A percentile compares a stretch with the other conserved stretches of the same genome.
phyloP scores from a whole-genome alignment of 148 eudicot genomes.

The Cornus kousa region DNA sequence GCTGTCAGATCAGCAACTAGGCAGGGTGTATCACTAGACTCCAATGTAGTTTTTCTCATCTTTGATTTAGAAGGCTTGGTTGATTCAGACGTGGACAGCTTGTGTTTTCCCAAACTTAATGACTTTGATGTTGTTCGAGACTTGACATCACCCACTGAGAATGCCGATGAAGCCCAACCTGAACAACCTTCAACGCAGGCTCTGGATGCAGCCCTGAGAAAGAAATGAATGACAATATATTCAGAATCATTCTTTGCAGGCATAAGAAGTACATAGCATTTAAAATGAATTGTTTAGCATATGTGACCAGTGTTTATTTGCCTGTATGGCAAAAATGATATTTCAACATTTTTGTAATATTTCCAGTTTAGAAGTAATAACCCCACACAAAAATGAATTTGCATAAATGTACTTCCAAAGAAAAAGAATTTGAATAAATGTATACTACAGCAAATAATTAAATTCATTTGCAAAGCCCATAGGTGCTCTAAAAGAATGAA shows the following conservation, averaged over 20 bases:
- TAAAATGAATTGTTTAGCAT: background rate
- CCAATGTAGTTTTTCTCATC: conserved; percentile 48
- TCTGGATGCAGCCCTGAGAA: conserved; percentile 50
- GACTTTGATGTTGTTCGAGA: conserved; percentile 40
- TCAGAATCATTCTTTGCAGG: background rate
- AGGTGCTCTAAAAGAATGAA: background rate
- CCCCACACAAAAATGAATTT: no score
- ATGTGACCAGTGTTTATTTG: background rate
- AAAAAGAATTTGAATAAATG: background rate
- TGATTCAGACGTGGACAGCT: conserved; percentile 46
- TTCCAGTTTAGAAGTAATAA: background rate
- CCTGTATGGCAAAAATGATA: background rate
- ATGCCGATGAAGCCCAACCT: conserved; percentile 53
- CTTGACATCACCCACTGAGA: conserved; percentile 44
- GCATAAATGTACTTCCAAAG: background rate
- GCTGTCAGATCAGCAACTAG: conserved; percentile 29
- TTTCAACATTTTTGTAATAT: background rate
- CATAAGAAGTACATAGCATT: background rate
- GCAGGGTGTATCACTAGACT: conserved; percentile 30
- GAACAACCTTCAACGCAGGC: conserved; percentile 40
- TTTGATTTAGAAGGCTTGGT: conserved; percentile 62
- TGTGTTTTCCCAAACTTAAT: conserved; percentile 64
- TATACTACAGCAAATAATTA: no score
- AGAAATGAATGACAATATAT: conserved; percentile 1
- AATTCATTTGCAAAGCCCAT: background rate